Evolutionary conservation across 2,329 filamentous ascomycete genomes (phyloP).

Genomic region (Scopulariopsis brevicaulis): DNA sequence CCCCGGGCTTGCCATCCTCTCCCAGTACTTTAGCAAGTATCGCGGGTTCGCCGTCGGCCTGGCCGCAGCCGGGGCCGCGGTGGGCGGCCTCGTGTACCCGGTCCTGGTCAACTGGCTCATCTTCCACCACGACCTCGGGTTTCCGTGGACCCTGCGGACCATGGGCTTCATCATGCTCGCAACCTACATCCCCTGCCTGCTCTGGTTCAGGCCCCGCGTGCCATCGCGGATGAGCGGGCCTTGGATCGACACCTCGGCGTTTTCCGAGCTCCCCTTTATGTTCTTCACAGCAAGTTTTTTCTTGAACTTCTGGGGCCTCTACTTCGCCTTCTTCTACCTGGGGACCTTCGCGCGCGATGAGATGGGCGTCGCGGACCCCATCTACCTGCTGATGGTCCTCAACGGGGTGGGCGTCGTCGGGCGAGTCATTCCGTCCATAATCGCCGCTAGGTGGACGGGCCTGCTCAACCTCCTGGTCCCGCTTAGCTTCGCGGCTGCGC

Average conservation of each 20-base stretch:
- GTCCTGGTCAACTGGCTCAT: conserved; percentile 29
- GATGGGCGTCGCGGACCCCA: conserved; percentile 9
- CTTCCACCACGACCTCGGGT: conserved; percentile 32
- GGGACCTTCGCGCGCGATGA: conserved; percentile 31
- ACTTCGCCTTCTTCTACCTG: conserved; percentile 35
- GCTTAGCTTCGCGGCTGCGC: conserved; percentile 10
- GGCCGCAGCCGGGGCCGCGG: conserved; percentile 43
- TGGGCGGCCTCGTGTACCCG: conserved; percentile 43
- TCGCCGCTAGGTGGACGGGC: conserved; percentile 36
- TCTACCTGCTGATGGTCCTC: conserved; percentile 20
- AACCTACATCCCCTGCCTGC: conserved; percentile 24
- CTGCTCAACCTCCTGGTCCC: conserved; percentile 39
- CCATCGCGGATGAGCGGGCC: conserved; percentile 25
- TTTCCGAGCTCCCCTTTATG: conserved; percentile 25
- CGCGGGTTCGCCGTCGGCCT: conserved; percentile 47
- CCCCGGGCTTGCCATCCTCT: conserved; percentile 45
- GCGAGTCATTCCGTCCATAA: conserved; percentile 32
- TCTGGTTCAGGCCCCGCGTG: conserved; percentile 27
- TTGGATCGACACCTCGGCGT: conserved; percentile 29
- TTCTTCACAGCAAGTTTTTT: conserved; percentile 20
- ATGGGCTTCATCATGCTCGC: conserved; percentile 32
- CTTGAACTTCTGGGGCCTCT: conserved; percentile 22
- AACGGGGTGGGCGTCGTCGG: conserved; percentile 40
- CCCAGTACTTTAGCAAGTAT: conserved; percentile 48
- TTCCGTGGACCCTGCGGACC: conserved; percentile 39